phyloP scores from a whole-genome alignment of 139 green algal species.

The Zygnema circumcarinatum region DNA sequence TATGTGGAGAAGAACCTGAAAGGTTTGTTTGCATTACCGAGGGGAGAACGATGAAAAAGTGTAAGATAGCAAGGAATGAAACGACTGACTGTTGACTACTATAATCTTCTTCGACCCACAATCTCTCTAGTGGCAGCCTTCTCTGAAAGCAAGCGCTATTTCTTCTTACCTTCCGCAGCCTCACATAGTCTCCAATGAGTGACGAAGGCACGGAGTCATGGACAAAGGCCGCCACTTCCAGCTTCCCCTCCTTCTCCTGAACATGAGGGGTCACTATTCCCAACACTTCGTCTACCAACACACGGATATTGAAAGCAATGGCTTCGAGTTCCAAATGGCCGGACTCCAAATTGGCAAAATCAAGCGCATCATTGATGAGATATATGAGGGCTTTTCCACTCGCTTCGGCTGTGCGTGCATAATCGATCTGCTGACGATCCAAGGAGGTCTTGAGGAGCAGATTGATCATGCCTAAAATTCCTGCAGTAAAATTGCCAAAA shows the following conservation, averaged over 20 bases:
- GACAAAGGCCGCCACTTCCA: constrained; percentile 43
- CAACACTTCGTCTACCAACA: constrained; percentile 38
- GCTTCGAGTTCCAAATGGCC: background rate
- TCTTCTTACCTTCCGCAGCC: constrained; percentile 40
- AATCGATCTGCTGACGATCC: constrained; percentile 22
- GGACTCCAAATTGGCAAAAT: constrained; percentile 55
- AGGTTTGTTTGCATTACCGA: too few species aligned
- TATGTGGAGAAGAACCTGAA: constrained; percentile 47
- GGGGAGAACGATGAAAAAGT: constrained; percentile 22
- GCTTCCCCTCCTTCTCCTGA: background rate
- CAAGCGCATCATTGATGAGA: constrained; percentile 38
- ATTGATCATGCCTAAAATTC: constrained; percentile 31
- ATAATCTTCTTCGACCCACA: background rate
- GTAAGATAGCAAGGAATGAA: constrained; percentile 2
- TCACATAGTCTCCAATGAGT: constrained; percentile 23
- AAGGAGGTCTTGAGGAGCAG: constrained; percentile 1
- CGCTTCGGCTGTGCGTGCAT: constrained; percentile 1
- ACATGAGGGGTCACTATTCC: background rate
- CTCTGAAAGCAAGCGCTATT: too few species aligned
- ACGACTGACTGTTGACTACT: constrained; percentile 5
- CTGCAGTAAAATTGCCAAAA: background rate
- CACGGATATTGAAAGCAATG: constrained; percentile 30
- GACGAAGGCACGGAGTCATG: constrained; percentile 28
- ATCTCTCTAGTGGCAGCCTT: background rate
- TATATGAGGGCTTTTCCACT: constrained; percentile 27